Percentiles rank a stretch among this genome's conserved stretches.
phyloP scores from a whole-genome alignment of 148 eudicot genomes.

The Rhododendron vialii region DNA sequence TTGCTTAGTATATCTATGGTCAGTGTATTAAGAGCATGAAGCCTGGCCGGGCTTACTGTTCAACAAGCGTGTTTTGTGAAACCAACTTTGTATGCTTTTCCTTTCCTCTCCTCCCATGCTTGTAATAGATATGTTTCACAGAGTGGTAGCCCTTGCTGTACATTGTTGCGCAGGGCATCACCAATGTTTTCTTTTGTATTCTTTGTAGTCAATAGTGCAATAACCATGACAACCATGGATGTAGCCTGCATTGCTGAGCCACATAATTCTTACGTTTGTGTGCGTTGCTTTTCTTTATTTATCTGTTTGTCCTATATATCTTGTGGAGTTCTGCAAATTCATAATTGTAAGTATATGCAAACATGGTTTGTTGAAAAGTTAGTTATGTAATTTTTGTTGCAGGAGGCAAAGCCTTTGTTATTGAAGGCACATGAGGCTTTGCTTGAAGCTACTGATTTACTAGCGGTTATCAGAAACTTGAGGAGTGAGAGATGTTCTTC shows the following conservation, averaged over 20 bases:
- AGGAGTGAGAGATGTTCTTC: slow-evolving; percentile 29
- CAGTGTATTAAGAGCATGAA: not conserved
- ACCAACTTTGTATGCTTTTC: not conserved
- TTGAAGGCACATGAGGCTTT: slow-evolving; percentile 68
- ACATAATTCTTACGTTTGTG: not conserved
- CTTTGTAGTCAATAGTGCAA: not conserved
- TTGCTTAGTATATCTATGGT: not conserved
- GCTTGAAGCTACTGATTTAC: slow-evolving; percentile 41
- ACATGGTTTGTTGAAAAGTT: not conserved
- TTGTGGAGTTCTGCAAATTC: not conserved
- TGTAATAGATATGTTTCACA: not conserved
- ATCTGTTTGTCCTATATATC: not conserved
- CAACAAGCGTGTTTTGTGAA: not conserved
- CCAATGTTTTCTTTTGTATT: not conserved
- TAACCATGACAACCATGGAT: not conserved
- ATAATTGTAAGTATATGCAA: not conserved
- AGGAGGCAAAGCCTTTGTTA: slow-evolving; percentile 63
- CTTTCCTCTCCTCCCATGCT: not conserved
- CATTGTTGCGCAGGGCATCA: not conserved
- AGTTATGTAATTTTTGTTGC: slow-evolving; percentile 17
- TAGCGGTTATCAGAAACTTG: slow-evolving; percentile 44
- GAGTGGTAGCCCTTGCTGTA: not conserved
- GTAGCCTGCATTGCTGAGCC: not conserved
- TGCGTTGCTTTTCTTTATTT: not conserved
- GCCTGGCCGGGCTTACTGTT: not conserved